Evolutionary conservation across 129 eudicot species (phyloP).

Genomic region (Apium graveolens): DNA sequence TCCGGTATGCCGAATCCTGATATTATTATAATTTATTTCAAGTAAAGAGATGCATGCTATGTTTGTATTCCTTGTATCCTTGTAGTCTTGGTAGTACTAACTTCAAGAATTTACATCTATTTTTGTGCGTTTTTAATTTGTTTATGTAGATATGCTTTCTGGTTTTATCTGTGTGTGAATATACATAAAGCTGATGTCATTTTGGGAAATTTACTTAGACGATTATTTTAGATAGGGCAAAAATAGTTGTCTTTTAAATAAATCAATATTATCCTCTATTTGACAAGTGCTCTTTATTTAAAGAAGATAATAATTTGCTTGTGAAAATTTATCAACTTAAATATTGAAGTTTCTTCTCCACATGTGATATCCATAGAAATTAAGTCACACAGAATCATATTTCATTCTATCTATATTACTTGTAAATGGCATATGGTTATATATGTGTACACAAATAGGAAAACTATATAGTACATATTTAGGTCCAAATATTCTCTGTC

Average conservation of each 20-base stretch:
- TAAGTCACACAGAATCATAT: too few species aligned
- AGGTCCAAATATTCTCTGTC: not conserved
- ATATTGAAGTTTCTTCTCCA: not conserved
- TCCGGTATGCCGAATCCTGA: constrained; percentile 42
- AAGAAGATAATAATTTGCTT: not conserved
- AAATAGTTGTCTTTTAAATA: too few species aligned
- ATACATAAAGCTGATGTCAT: constrained; percentile 28
- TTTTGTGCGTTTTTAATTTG: not conserved
- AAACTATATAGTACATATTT: too few species aligned
- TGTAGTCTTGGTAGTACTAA: not conserved
- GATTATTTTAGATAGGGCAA: not conserved
- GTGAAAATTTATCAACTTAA: too few species aligned
- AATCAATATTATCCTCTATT: too few species aligned
- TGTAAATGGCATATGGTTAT: not conserved
- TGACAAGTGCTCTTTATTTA: not conserved
- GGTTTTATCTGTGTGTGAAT: not conserved
- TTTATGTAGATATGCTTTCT: not conserved
- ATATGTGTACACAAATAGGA: not conserved
- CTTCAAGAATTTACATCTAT: not conserved
- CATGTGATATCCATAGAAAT: too few species aligned
- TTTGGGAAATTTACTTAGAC: constrained; percentile 29
- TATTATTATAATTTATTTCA: not conserved
- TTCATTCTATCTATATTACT: not conserved
- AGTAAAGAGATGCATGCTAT: not conserved
- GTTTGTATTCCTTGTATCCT: not conserved